phyloP scores from a whole-genome alignment of 2,329 filamentous ascomycete genomes.

The Trichoderma hamatum region DNA sequence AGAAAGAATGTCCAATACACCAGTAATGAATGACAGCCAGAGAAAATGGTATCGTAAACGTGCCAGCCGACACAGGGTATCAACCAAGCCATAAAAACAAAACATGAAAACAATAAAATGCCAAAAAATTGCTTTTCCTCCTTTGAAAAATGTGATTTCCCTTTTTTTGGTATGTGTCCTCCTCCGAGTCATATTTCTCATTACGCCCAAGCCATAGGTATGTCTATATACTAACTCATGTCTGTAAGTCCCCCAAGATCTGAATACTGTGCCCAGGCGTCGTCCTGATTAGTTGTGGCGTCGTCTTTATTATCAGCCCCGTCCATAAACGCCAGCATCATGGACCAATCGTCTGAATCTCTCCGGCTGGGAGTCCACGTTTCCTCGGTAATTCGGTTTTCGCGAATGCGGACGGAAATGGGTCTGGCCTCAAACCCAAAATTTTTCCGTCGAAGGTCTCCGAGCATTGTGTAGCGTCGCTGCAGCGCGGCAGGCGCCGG shows the following conservation, averaged over 20 bases:
- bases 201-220: neutral
- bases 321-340: conserved; percentile 44
- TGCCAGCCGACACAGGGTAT: conserved; percentile 28
- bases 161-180: neutral
- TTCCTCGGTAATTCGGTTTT: conserved; percentile 35
- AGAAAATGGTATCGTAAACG: conserved; percentile 24
- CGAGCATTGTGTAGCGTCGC: conserved; percentile 34
- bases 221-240: conserved; percentile 35
- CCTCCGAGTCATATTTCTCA: neutral
- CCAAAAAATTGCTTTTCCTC: conserved; percentile 17
- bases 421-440: conserved; percentile 30
- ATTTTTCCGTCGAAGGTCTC: conserved; percentile 33
- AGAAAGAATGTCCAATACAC: conserved; percentile 17
- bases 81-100: conserved; percentile 21
- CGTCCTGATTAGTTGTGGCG: conserved; percentile 29
- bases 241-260: conserved; percentile 51
- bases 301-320: conserved; percentile 28
- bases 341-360: conserved; percentile 43
- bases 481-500: conserved; percentile 26
- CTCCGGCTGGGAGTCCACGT: conserved; percentile 32
- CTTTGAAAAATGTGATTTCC: neutral
- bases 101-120: neutral
- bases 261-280: conserved; percentile 51
- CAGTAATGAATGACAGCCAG: conserved; percentile 25
- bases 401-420: conserved; percentile 27